Evolutionary conservation across 768 basidiomycete species (phyloP).

Genomic region (Hericium alpestre): DNA sequence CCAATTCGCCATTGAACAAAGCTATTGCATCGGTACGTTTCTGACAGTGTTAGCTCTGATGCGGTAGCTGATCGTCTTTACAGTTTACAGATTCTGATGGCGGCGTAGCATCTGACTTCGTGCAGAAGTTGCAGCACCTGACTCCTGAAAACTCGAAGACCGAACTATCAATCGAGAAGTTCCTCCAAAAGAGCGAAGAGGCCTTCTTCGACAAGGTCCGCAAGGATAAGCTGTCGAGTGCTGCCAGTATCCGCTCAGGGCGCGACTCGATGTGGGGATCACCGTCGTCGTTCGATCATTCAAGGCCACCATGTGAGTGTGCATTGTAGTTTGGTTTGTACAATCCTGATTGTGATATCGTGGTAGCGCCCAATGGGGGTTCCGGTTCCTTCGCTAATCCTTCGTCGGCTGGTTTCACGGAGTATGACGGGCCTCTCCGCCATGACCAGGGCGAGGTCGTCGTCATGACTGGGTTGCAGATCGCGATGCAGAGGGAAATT

Average conservation of each 20-base stretch:
- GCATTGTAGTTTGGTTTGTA: conserved; percentile 2
- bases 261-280: conserved; percentile 76
- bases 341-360: conserved; percentile 14
- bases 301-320: conserved; percentile 65
- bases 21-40: conserved; percentile 72
- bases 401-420: conserved; percentile 30
- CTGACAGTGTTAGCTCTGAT: neutral
- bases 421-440: conserved; percentile 34
- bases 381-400: conserved; percentile 27
- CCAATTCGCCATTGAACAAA: conserved; percentile 85
- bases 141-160: conserved; percentile 82
- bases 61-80: conserved; percentile 2
- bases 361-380: conserved; percentile 27
- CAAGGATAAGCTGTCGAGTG: conserved; percentile 77
- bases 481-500: conserved; percentile 70
- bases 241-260: conserved; percentile 69
- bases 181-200: conserved; percentile 83
- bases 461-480: conserved; percentile 78
- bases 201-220: conserved; percentile 86
- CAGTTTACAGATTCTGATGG: conserved; percentile 93
- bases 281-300: conserved; percentile 39
- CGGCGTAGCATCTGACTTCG: conserved; percentile 82
- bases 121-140: conserved; percentile 69
- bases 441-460: conserved; percentile 41
- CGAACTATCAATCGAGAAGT: conserved; percentile 88